Percentiles rank a stretch among this genome's conserved stretches.
Conservation (phyloP, 2,329 filamentous ascomycete genomes). For the Colletotrichum neosansevieriae region DNA sequence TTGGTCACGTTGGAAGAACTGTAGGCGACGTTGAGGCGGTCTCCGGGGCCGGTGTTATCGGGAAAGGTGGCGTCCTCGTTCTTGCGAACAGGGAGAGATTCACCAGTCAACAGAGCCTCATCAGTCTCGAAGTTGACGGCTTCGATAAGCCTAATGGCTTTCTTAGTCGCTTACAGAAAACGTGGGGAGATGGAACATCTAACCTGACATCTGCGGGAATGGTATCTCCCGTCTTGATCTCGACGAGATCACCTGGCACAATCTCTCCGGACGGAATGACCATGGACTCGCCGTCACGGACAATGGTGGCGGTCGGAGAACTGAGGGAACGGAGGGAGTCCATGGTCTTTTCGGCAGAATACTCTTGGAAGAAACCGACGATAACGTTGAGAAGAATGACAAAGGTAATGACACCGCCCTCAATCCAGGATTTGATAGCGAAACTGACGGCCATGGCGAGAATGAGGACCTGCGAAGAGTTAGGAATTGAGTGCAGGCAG, state of each 20-base stretch:
- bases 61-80: slow-evolving; percentile 61
- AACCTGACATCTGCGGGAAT: slow-evolving; percentile 55
- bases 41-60: slow-evolving; percentile 66
- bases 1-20: slow-evolving; percentile 73
- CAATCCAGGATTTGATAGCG: slow-evolving; percentile 64
- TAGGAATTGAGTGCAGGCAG: fast-evolving
- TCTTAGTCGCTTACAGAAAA: slow-evolving; percentile 73
- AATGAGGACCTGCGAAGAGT: slow-evolving; percentile 51
- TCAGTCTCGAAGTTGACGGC: slow-evolving; percentile 69
- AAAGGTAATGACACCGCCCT: slow-evolving; percentile 64
- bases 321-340: slow-evolving; percentile 62
- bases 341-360: slow-evolving; percentile 65
- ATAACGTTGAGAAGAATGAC: slow-evolving; percentile 66
- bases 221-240: slow-evolving; percentile 61
- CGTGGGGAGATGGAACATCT: slow-evolving; percentile 65
- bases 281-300: slow-evolving; percentile 61
- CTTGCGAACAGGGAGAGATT: slow-evolving; percentile 70
- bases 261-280: slow-evolving; percentile 65
- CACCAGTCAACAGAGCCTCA: slow-evolving; percentile 72
- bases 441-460: slow-evolving; percentile 65
- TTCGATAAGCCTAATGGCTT: slow-evolving; percentile 64
- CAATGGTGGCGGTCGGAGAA: slow-evolving; percentile 60
- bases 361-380: slow-evolving; percentile 67
- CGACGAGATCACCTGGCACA: slow-evolving; percentile 69
- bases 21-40: slow-evolving; percentile 72